phyloP scores from a whole-genome alignment of 2,329 filamentous ascomycete species.

The Cryphonectria nitschkei region DNA sequence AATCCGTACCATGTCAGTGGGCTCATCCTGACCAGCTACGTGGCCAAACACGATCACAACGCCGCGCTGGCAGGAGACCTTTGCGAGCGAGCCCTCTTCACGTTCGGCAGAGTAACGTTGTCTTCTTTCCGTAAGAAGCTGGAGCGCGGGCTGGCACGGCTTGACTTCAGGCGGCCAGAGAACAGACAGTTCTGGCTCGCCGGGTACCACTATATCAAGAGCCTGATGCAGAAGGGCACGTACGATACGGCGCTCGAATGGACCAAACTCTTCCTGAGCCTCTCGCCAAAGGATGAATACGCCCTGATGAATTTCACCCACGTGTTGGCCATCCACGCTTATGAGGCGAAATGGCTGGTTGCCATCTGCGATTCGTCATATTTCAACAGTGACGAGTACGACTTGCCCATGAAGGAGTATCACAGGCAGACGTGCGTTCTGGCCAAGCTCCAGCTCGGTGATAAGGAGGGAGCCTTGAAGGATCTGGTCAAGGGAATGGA shows the following conservation, averaged over 20 bases:
- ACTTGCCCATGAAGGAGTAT: constrained; percentile 55
- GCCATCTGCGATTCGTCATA: constrained; percentile 61
- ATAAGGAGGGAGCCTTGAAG: constrained; percentile 66
- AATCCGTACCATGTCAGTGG: constrained; percentile 92
- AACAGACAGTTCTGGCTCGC: constrained; percentile 94
- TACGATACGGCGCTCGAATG: constrained; percentile 93
- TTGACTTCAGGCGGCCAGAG: constrained; percentile 81
- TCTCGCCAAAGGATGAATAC: constrained; percentile 82
- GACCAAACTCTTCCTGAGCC: constrained; percentile 79
- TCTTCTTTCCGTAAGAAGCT: constrained; percentile 80
- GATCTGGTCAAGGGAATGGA: constrained; percentile 70
- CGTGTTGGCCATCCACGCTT: constrained; percentile 79
- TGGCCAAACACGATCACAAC: constrained; percentile 90
- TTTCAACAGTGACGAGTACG: constrained; percentile 41
- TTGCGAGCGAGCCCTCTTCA: constrained; percentile 88
- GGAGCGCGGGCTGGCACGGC: constrained; percentile 74
- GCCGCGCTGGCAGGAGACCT: constrained; percentile 84
- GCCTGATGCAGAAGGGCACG: constrained; percentile 86
- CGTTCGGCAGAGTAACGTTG: constrained; percentile 85
- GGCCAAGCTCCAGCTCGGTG: constrained; percentile 72
- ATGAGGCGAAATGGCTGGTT: constrained; percentile 76
- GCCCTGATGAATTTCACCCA: constrained; percentile 81
- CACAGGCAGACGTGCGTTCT: constrained; percentile 77
- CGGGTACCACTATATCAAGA: constrained; percentile 85
- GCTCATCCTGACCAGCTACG: constrained; percentile 89